Base-by-base conservation (phyloP, 1,284 basidiomycete genomes). In the Ceratobasidium sp. region DNA sequence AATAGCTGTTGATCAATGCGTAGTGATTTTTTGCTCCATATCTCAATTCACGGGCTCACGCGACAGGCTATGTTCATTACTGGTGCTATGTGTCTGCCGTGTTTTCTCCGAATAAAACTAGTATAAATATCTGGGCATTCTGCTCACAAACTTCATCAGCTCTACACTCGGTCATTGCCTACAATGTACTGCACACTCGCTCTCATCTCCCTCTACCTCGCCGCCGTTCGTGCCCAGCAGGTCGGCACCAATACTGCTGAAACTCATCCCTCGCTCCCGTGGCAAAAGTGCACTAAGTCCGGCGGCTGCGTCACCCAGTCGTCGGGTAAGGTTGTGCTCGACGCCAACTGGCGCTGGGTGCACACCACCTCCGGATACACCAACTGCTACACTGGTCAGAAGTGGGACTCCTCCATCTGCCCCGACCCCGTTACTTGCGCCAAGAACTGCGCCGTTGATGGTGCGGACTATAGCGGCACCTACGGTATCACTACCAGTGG, bases 361-460 rank as follows among this genome's bases (percentile, higher is more conserved):
- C n/a, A n/a, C n/a, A n/a, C n/a, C n/a, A n/a, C n/a, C n/a, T 38
- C 52, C 23, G 66, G 66, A 20, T 78, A 44, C 54, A 78, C 77
- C 70, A 78, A 90, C 84, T 90, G 89, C 84, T 89, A 89, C 84
- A 89, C 87, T 78, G 89, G 89, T 46, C 78, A 79, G 59, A 57
- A 26, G 17, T 80, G 80, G 80, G 69, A 78, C 64, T 17, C 64
- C 7, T 56, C 85, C 4, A 81, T 89, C 71, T 90, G 89, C 82
- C 86, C 89, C 54, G 87, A 89, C 80, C 81, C 83, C 28, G 82
- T 81, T 7, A 88, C 87, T 50, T 85, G 89, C 82, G 87, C 87
- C 10, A 78, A 82, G 46, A 88, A 89, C 84, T 91, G 90, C 80
- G 89, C 89, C 28, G 83, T 91, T 79, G 90, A 91, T 79, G 90